Evolutionary conservation across 306 rosid genomes (phyloP), one percentile per base, ranked within the genome.

Genomic region (Crataegus laevigata): DNA sequence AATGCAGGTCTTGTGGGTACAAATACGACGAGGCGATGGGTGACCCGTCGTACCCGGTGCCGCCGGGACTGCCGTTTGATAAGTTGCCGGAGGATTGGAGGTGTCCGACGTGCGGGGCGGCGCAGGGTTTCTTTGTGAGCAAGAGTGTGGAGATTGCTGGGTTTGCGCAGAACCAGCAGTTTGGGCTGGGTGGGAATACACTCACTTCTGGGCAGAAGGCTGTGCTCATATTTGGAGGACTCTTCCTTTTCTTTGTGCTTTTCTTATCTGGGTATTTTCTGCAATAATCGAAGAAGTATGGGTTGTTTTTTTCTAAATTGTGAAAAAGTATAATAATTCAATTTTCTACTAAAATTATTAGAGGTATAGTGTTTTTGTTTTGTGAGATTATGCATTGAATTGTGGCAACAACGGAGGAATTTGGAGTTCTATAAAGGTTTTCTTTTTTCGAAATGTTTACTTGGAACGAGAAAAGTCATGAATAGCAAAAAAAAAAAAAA

Each of bases 31-130:
- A 96, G 81, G 84, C 91, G 0, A 88, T 88, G 3, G 98, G 98
- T 11, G 97, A 96, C 77, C 93, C 96, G 30, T 71, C 93, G 10
- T 96, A 96, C 76, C 98, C 98, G 2, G 70, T 92, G 21, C 86
- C 99, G 0, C 98, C 99, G 4, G 98, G 98, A 3, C 76, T 81
- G 80, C 91, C 83, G 45, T 96, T 87, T 47, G 84, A 85, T 61
- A 91, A 92, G 89, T 85, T 96, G 40, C 98, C 99, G 0, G 97
- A 89, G 38, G 99, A 96, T 28, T 96, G 98, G 99, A 80, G 96
- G 29, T 96, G 99, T 40, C 92, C 99, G 8, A 96, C 98, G 7
- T 96, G 99, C 26, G 99, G 99, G n/a, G 98, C 99, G 1, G 88
- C 97, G 0, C 74, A 80, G 88, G 84, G 90, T 60, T 96, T 96